These are phyloP conservation scores for Blastocrithidia nonstop DNA, from an alignment of 208 protist species.

Conservation along the genomic window DNA sequence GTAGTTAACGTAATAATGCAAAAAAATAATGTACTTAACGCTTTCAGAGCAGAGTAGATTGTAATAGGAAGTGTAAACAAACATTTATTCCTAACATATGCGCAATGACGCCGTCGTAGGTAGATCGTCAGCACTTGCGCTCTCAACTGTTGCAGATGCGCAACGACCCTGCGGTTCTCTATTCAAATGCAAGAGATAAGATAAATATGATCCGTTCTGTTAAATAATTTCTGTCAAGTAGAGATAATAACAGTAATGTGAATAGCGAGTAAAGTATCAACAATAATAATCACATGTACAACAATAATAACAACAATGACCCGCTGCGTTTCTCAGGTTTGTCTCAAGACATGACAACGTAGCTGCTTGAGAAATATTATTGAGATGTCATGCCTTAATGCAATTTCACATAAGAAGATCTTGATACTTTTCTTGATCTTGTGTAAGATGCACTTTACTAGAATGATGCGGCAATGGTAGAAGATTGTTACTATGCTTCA, in stretches of 20 bases:
- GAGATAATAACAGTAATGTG: too few relatives aligned
- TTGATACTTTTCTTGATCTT: constrained; percentile 49
- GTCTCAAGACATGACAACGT: not conserved
- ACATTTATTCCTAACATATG: too few relatives aligned
- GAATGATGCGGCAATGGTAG: constrained; percentile 39
- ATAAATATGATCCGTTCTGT: constrained; percentile 16
- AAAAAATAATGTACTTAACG: too few relatives aligned
- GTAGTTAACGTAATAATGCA: too few relatives aligned
- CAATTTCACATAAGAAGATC: constrained; percentile 51
- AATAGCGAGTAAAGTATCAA: too few relatives aligned
- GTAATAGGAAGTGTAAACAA: too few relatives aligned
- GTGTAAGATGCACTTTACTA: constrained; percentile 40
- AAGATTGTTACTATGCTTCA: constrained; percentile 9
- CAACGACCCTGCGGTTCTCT: constrained; percentile 41
- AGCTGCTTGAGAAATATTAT: constrained; percentile 11
- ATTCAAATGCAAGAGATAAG: constrained; percentile 32
- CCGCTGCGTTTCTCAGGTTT: too few relatives aligned
- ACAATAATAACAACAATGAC: too few relatives aligned
- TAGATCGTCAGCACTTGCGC: constrained; percentile 21
- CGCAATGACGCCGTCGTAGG: too few relatives aligned
- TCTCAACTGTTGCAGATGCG: constrained; percentile 53
- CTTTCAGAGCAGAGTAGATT: too few relatives aligned
- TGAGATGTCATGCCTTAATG: constrained; percentile 39
- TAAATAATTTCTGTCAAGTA: too few relatives aligned
- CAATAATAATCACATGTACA: too few relatives aligned